phyloP scores from a whole-genome alignment of 495 filamentous ascomycete species.

The Aspergillus biplanus region DNA sequence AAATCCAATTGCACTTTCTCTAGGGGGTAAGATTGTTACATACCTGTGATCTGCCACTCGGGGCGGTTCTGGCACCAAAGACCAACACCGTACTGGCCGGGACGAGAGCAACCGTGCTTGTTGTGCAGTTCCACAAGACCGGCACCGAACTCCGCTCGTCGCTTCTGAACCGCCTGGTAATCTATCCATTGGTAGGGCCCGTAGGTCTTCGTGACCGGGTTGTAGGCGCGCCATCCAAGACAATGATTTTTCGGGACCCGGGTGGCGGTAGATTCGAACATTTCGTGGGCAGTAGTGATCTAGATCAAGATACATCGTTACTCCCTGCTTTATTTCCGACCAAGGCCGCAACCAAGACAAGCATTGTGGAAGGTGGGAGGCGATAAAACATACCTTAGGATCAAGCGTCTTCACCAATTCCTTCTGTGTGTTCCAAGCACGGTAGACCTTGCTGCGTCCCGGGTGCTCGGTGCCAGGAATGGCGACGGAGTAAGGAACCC shows the following conservation, averaged over 20 bases:
- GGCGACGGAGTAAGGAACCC: conserved; percentile 58
- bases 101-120: conserved; percentile 59
- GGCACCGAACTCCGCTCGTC: conserved; percentile 82
- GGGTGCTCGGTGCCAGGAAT: conserved; percentile 73
- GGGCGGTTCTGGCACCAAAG: conserved; percentile 96
- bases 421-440: conserved; percentile 78
- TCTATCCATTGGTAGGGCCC: conserved; percentile 83
- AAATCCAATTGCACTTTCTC: not conserved
- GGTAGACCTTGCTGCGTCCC: conserved; percentile 76
- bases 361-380: not conserved
- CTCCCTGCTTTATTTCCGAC: not conserved
- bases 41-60: conserved; percentile 95
- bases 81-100: conserved; percentile 80
- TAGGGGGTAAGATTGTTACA: conserved; percentile 19
- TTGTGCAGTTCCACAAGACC: conserved; percentile 84
- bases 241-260: conserved; percentile 64
- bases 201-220: conserved; percentile 73
- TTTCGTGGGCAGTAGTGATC: conserved; percentile 74
- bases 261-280: conserved; percentile 74
- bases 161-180: conserved; percentile 76
- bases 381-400: conserved; percentile 58
- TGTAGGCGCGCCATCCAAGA: conserved; percentile 81
- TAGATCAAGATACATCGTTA: conserved; percentile 24
- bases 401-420: conserved; percentile 73
- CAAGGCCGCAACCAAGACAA: not conserved